phyloP scores from a whole-genome alignment of 164 flowering plant species.

The Tinospora cordifolia region DNA sequence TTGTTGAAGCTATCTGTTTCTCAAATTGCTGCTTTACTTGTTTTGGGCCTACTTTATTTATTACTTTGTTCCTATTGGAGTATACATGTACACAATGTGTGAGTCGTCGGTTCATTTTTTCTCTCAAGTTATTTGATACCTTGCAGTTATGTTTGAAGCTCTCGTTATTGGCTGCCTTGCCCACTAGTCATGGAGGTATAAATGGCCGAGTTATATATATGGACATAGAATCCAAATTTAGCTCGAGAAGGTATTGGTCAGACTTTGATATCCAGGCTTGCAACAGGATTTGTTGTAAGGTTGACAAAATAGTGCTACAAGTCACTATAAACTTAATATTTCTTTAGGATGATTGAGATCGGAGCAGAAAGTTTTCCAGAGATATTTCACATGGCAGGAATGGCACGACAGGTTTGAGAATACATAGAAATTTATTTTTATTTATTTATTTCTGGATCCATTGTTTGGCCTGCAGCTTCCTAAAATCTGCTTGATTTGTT shows the following conservation, averaged over 20 bases:
- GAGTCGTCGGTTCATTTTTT: not conserved
- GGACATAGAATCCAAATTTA: slow-evolving; percentile 77
- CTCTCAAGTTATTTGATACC: not conserved
- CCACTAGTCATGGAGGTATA: slow-evolving; percentile 59
- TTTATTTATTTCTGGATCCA: not conserved
- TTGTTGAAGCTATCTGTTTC: not conserved
- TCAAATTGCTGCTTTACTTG: not conserved
- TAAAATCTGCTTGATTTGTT: slow-evolving; percentile 4
- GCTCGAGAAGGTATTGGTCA: slow-evolving; percentile 57
- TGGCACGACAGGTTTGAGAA: slow-evolving; percentile 57
- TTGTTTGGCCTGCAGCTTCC: not conserved
- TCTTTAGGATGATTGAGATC: slow-evolving; percentile 64
- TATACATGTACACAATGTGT: not conserved
- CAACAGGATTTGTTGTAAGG: slow-evolving; percentile 3
- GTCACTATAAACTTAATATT: slow-evolving; percentile 3
- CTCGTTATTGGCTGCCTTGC: slow-evolving; percentile 65
- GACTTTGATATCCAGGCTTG: not conserved
- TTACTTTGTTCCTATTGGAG: not conserved
- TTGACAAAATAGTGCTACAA: not conserved
- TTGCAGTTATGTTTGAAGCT: slow-evolving; percentile 83
- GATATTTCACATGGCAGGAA: slow-evolving; percentile 53
- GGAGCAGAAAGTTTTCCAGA: slow-evolving; percentile 72
- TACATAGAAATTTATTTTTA: not conserved
- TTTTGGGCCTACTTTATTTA: not conserved
- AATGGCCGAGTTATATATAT: slow-evolving; percentile 69